Percentiles rank a stretch among this genome's conserved stretches.
Conservation (phyloP, 2,329 filamentous ascomycete genomes). For the Hirsutella minnesotensis region DNA sequence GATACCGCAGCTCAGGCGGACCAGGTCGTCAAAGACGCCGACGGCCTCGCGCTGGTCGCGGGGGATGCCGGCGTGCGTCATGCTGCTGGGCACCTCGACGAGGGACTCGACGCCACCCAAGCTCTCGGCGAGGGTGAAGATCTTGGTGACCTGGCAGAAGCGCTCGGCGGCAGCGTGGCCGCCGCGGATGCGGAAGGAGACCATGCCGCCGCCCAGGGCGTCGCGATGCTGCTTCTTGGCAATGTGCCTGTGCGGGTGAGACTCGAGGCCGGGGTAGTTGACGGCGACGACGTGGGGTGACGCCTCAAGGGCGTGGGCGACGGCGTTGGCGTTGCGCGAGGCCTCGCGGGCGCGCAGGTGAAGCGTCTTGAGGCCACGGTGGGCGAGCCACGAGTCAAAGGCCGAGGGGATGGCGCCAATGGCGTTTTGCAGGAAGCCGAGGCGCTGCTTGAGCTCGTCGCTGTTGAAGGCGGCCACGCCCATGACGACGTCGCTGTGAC, state of each 20-base stretch:
- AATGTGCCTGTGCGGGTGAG: slow-evolving; percentile 76
- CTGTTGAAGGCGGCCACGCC: slow-evolving; percentile 93
- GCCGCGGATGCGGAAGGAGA: slow-evolving; percentile 87
- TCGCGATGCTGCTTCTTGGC: slow-evolving; percentile 85
- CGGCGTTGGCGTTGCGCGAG: slow-evolving; percentile 63
- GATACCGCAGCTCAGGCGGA: slow-evolving; percentile 85
- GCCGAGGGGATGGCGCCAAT: slow-evolving; percentile 89
- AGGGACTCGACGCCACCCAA: slow-evolving; percentile 87
- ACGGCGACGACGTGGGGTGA: slow-evolving; percentile 77
- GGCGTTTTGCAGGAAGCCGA: slow-evolving; percentile 91
- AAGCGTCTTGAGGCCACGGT: slow-evolving; percentile 91
- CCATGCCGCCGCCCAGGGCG: slow-evolving; percentile 93
- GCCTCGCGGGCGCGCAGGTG: slow-evolving; percentile 86
- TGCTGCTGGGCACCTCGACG: slow-evolving; percentile 83
- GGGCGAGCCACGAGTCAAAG: slow-evolving; percentile 97
- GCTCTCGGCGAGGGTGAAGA: slow-evolving; percentile 90
- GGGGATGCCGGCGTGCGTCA: slow-evolving; percentile 96
- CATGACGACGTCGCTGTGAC: slow-evolving; percentile 95
- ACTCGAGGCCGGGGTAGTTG: slow-evolving; percentile 87
- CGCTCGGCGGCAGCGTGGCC: slow-evolving; percentile 76
- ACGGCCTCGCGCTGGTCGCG: slow-evolving; percentile 81
- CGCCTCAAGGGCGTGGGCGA: slow-evolving; percentile 66
- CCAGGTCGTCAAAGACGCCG: slow-evolving; percentile 88
- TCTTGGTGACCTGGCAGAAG: slow-evolving; percentile 80
- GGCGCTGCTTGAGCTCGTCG: slow-evolving; percentile 60